Conservation (phyloP, 2,329 filamentous ascomycete genomes). For the Diaporthe nobilis region DNA sequence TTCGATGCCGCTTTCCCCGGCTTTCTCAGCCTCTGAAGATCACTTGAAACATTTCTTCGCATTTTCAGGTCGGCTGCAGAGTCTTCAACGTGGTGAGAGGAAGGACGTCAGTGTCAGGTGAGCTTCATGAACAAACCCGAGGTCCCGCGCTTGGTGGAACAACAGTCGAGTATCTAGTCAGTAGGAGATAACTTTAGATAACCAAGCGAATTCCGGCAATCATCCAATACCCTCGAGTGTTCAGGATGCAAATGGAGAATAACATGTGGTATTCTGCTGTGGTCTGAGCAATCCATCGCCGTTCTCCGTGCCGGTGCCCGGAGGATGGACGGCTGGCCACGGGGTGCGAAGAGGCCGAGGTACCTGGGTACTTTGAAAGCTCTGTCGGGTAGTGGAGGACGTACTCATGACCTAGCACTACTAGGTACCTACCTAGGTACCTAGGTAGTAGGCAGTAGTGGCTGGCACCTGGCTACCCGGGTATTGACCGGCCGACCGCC, state of each 20-base stretch:
- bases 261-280: background rate
- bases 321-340: background rate
- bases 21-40: background rate
- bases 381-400: background rate
- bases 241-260: background rate
- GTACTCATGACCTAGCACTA: too few species aligned
- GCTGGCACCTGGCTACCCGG: background rate
- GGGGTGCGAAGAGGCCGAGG: constrained; percentile 1
- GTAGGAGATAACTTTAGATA: background rate
- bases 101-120: background rate
- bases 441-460: background rate
- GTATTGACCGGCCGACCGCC: background rate
- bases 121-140: background rate
- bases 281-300: constrained; percentile 1
- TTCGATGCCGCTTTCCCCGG: background rate
- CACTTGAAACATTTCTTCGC: background rate
- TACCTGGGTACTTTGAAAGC: constrained; percentile 6
- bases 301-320: constrained; percentile 10
- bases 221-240: background rate
- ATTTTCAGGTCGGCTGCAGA: background rate
- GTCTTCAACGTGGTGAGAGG: background rate
- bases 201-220: background rate
- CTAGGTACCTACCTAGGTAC: background rate
- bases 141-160: background rate
- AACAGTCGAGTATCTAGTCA: background rate